phyloP scores from a whole-genome alignment of 495 filamentous ascomycete species.

The Aspergillus incahuasiensis region DNA sequence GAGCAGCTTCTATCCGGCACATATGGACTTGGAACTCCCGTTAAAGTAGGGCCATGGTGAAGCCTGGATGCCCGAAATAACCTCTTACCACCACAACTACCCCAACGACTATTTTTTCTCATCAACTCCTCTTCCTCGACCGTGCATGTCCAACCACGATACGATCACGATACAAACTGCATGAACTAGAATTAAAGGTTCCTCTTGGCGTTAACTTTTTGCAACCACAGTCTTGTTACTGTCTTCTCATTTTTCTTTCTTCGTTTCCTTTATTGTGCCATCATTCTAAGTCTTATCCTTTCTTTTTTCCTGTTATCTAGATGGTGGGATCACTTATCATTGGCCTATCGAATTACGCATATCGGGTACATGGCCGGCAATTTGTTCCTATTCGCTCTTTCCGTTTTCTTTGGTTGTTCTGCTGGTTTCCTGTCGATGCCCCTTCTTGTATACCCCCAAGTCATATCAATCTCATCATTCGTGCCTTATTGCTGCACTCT shows the following conservation, averaged over 20 bases:
- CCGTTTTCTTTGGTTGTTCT: slow-evolving; percentile 11
- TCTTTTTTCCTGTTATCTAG: slow-evolving; percentile 14
- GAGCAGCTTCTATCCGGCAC: slow-evolving; percentile 76
- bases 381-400: slow-evolving; percentile 13
- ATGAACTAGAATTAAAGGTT: slow-evolving; percentile 45
- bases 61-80: slow-evolving; percentile 12
- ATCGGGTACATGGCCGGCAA: background rate
- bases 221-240: slow-evolving; percentile 29
- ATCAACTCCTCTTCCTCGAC: slow-evolving; percentile 25
- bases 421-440: slow-evolving; percentile 14
- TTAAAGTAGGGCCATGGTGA: slow-evolving; percentile 71
- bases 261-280: slow-evolving; percentile 16
- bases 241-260: slow-evolving; percentile 18
- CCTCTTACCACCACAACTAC: slow-evolving; percentile 9
- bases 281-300: slow-evolving; percentile 13
- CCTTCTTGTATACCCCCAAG: slow-evolving; percentile 21
- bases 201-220: slow-evolving; percentile 43
- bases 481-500: slow-evolving; percentile 1
- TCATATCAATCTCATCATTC: background rate
- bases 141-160: slow-evolving; percentile 39
- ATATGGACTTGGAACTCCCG: slow-evolving; percentile 63
- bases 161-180: slow-evolving; percentile 46
- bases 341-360: slow-evolving; percentile 1
- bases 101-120: slow-evolving; percentile 12
- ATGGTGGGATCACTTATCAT: slow-evolving; percentile 12